phyloP scores from a whole-genome alignment of 148 eudicot genomes.

The Rhododendron ferrugineum region DNA sequence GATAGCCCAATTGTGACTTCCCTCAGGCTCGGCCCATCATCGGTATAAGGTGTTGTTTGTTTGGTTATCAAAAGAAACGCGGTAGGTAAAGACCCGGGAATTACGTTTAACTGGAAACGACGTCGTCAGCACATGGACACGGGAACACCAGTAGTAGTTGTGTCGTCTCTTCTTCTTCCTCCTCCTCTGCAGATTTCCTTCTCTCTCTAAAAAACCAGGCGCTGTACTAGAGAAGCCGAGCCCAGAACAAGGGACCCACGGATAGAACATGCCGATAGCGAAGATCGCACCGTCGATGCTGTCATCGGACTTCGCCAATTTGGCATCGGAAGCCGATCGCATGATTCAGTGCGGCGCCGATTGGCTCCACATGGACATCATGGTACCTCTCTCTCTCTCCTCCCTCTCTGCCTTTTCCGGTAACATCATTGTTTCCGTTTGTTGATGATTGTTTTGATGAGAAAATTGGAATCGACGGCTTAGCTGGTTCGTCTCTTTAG shows the following conservation, averaged over 20 bases:
- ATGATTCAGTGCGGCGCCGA: slow-evolving; percentile 86
- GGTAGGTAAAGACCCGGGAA: not conserved
- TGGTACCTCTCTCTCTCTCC: slow-evolving; percentile 34
- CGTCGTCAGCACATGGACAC: not conserved
- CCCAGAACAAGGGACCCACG: not conserved
- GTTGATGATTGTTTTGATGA: too few species aligned
- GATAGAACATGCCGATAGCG: slow-evolving; percentile 29
- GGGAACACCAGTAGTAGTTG: not conserved
- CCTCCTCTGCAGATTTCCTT: not conserved
- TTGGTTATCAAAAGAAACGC: not conserved
- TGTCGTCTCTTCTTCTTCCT: not conserved
- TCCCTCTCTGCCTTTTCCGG: not conserved
- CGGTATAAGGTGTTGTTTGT: not conserved
- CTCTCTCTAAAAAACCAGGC: not conserved
- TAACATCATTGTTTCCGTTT: not conserved
- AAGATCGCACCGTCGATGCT: slow-evolving; percentile 96
- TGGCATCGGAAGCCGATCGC: slow-evolving; percentile 90
- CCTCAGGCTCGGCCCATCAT: not conserved
- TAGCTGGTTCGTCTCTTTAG: not conserved
- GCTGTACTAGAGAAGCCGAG: not conserved
- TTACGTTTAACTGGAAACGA: not conserved
- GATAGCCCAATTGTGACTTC: not conserved
- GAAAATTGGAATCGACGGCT: not conserved
- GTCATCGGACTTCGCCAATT: slow-evolving; percentile 91
- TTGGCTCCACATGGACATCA: slow-evolving; percentile 99